Conservation (phyloP, 352 stramenopile species). For the Pythium rishiriense region DNA sequence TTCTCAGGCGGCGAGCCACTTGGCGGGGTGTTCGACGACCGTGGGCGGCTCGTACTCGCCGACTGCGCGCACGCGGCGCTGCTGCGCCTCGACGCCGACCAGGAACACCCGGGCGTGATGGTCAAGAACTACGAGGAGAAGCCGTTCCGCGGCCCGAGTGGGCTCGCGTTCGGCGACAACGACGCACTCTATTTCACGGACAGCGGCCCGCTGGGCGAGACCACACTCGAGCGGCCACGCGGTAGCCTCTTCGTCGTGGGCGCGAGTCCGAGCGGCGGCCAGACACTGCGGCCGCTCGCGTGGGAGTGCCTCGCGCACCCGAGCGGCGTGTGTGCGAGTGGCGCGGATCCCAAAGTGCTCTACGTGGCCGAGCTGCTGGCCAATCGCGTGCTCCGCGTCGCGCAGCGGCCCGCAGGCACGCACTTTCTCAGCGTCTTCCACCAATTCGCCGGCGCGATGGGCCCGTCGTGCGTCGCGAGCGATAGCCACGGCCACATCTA, state of each 20-base stretch:
- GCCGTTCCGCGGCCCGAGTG: slow-evolving; percentile 68
- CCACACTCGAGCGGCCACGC: slow-evolving; percentile 72
- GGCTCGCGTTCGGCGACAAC: slow-evolving; percentile 56
- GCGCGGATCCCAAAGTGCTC: slow-evolving; percentile 41
- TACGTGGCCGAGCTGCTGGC: slow-evolving; percentile 78
- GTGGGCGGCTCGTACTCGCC: slow-evolving; percentile 60
- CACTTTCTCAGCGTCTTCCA: slow-evolving; percentile 84
- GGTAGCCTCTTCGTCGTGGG: slow-evolving; percentile 83
- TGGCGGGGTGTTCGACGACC: slow-evolving; percentile 63
- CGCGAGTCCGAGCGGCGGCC: slow-evolving; percentile 59
- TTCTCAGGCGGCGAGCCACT: slow-evolving; percentile 73
- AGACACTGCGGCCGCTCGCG: slow-evolving; percentile 70
- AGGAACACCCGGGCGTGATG: slow-evolving; percentile 63
- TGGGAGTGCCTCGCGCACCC: slow-evolving; percentile 83
- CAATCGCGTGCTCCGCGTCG: slow-evolving; percentile 78
- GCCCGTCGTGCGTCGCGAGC: slow-evolving; percentile 71
- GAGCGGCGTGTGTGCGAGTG: slow-evolving; percentile 52
- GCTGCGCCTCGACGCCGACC: slow-evolving; percentile 56
- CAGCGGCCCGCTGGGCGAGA: slow-evolving; percentile 82
- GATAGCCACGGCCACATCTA: slow-evolving; percentile 65
- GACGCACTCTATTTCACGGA: slow-evolving; percentile 85
- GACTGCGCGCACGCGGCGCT: slow-evolving; percentile 77
- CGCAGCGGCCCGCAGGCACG: slow-evolving; percentile 58
- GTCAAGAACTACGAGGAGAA: slow-evolving; percentile 86
- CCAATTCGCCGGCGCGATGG: slow-evolving; percentile 79